These are phyloP conservation scores for Colletotrichum simmondsii DNA, from an alignment of 2,329 filamentous ascomycete species.

Conservation along the genomic window DNA sequence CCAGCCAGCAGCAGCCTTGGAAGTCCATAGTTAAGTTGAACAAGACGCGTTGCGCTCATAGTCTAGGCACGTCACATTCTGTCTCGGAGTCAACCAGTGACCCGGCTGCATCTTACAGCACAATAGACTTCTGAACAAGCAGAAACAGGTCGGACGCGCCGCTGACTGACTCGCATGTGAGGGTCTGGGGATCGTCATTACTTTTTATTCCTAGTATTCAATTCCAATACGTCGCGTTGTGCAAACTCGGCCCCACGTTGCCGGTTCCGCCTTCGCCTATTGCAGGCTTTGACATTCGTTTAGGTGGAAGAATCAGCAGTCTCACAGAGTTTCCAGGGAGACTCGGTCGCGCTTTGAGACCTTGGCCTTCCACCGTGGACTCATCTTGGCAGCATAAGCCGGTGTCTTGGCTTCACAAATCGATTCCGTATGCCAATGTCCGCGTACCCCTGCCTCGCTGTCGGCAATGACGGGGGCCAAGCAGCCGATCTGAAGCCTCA, in stretches of 20 bases:
- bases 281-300: background rate
- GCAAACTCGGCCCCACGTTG: constrained; percentile 13
- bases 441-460: constrained; percentile 18
- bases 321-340: background rate
- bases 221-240: constrained; percentile 1
- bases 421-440: constrained; percentile 32
- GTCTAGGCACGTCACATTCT: no score
- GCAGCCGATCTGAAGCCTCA: constrained; percentile 29
- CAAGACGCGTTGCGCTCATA: background rate
- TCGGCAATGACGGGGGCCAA: constrained; percentile 30
- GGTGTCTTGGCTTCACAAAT: constrained; percentile 23
- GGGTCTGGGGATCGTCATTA: constrained; percentile 25
- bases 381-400: constrained; percentile 19
- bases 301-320: background rate
- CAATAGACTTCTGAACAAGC: background rate
- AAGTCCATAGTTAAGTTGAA: background rate
- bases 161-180: constrained; percentile 30
- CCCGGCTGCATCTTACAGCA: background rate
- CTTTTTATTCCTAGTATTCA: background rate
- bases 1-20: background rate
- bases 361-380: background rate
- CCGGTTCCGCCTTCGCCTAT: background rate
- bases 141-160: background rate
- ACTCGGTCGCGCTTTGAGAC: constrained; percentile 4
- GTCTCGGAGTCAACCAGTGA: background rate